Conservation (phyloP, 1,284 basidiomycete species). For the Ustilago loliicola region DNA sequence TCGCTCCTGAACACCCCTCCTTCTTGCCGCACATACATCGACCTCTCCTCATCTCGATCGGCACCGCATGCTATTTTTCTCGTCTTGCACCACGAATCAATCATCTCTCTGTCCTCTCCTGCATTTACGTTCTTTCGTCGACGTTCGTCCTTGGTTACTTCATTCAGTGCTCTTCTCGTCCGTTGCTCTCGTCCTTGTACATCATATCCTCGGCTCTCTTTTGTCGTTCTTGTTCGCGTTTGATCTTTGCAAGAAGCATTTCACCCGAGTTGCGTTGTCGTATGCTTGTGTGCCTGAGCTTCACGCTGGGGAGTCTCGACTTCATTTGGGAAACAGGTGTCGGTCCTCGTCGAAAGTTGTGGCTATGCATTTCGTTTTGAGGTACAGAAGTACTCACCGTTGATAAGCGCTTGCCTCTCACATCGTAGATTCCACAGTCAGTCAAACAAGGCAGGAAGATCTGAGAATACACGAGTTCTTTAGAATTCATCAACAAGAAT, state of each 20-base stretch:
- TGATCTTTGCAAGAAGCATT: neutral
- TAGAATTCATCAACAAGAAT: slow-evolving; percentile 8
- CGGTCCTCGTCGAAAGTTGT: too few species aligned
- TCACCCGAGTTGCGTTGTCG: neutral
- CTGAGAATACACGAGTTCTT: slow-evolving; percentile 9
- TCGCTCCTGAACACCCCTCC: neutral
- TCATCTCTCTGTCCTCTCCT: neutral
- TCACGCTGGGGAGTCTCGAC: too few species aligned
- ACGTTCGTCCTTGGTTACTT: neutral
- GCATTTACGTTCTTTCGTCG: neutral
- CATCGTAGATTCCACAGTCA: neutral
- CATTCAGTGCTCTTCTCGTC: neutral
- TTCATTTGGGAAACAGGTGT: too few species aligned
- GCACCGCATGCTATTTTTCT: neutral
- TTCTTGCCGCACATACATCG: neutral
- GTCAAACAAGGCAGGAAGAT: neutral
- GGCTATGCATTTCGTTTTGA: too few species aligned
- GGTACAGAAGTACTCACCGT: too few species aligned
- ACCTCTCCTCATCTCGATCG: neutral
- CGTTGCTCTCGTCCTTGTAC: slow-evolving; percentile 3
- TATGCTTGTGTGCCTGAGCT: neutral
- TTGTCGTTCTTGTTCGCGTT: neutral
- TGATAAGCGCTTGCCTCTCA: too few species aligned
- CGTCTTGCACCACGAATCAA: neutral
- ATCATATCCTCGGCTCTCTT: neutral